Evolutionary conservation across 768 basidiomycete genomes (phyloP), one percentile per base, ranked within the genome.

Genomic region (Cystobasidium onofrii): DNA sequence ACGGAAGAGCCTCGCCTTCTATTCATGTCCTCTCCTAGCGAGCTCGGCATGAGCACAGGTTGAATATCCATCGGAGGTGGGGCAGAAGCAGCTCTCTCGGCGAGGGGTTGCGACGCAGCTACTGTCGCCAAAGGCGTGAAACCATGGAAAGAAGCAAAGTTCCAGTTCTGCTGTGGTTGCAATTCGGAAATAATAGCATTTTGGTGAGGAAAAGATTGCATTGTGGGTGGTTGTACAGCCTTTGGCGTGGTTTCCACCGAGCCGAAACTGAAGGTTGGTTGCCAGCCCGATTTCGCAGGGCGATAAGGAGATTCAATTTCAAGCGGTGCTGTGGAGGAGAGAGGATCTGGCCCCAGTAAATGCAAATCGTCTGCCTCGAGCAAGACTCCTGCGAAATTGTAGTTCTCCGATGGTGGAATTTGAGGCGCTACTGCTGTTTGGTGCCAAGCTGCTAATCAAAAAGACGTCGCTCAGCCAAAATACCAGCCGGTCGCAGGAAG

Each of bases 1-100:
- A 71, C 69, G 10, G 69, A 71, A 36, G 69, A 71, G 9, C 69
- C 69, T 34, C 69, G 69, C 15, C 69, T 46, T 23, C 69, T 55
- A 36, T 60, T 55, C 52, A 71, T 71, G 15, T 36, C 54, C 25
- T 57, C 50, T 13, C 63, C 63, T 9, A 39, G 7, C 25, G 63
- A 25, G 15, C 17, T 43, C 41, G 41, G 41, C 23, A 69, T 46
- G 9, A 3, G 43, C 17, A 31, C 66, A 25, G 27, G 23, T 27
- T 3, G 46, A 13, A 55, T 34, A 2, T 71, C 69, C 25, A n/a
- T 36, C 15, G 69, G 33, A 41, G 65, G 65, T 9, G 69, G 69
- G 20, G 54, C 50, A 25, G 69, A 71, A 6, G 50, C 54, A 2
- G 69, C 31, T 36, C 69, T 23, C 29, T 71, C 69, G 4, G 57